These are phyloP conservation scores for Discostella pseudostelligera DNA, from an alignment of 108 stramenopile genomes.

Conservation along the genomic window DNA sequence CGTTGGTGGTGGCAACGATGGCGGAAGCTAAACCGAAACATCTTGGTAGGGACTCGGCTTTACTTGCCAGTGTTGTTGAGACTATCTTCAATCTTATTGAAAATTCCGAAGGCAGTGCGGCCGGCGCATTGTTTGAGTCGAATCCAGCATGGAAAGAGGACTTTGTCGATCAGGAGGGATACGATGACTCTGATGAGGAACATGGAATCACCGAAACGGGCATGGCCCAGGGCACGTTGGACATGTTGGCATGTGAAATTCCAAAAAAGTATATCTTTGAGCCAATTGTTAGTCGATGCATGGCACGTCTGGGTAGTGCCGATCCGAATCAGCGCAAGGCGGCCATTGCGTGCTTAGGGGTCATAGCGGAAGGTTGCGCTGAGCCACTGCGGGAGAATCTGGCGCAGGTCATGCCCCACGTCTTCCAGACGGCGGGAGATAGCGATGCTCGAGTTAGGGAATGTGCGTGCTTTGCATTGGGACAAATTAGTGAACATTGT, in stretches of 20 bases:
- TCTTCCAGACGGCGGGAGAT: conserved; percentile 82
- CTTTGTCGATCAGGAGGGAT: conserved; percentile 62
- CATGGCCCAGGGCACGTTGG: conserved; percentile 94
- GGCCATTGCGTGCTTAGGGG: conserved; percentile 93
- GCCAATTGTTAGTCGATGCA: conserved; percentile 82
- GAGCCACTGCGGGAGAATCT: conserved; percentile 83
- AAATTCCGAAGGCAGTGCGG: conserved; percentile 81
- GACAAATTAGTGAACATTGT: conserved; percentile 96
- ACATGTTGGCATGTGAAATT: conserved; percentile 94
- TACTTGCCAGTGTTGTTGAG: conserved; percentile 68
- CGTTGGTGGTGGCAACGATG: conserved; percentile 88
- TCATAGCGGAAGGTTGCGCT: conserved; percentile 92
- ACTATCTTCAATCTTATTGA: conserved; percentile 89
- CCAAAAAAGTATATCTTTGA: conserved; percentile 94
- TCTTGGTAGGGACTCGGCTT: conserved; percentile 78
- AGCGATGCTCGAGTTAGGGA: conserved; percentile 88
- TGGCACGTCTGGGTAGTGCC: conserved; percentile 72
- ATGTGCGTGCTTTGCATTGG: conserved; percentile 96
- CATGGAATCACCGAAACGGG: conserved; percentile 86
- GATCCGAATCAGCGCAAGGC: conserved; percentile 89
- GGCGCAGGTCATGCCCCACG: conserved; percentile 77
- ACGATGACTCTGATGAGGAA: conserved; percentile 75
- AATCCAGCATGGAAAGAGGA: conserved; percentile 87
- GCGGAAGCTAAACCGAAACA: conserved; percentile 93
- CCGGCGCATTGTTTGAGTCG: conserved; percentile 93